Conservation (phyloP, 2,329 filamentous ascomycete species). For the Corinectria fuckeliana region DNA sequence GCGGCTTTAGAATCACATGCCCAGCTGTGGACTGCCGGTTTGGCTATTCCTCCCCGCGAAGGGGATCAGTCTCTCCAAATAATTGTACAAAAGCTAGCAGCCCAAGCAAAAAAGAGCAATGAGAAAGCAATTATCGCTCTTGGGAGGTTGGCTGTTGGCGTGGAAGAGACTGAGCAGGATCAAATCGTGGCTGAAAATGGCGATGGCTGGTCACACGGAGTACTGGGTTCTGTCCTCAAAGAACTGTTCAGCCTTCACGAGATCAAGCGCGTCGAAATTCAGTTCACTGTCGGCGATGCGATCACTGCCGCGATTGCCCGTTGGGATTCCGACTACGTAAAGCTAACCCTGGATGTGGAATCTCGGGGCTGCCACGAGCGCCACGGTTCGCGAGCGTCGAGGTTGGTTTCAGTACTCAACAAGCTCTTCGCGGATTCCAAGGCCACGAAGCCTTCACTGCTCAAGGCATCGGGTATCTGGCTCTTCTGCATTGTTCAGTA, state of each 20-base stretch:
- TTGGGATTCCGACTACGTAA: slow-evolving; percentile 83
- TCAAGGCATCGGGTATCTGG: slow-evolving; percentile 96
- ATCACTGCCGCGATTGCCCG: slow-evolving; percentile 78
- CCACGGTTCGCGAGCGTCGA: slow-evolving; percentile 47
- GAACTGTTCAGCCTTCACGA: slow-evolving; percentile 81
- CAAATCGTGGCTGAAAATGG: slow-evolving; percentile 4
- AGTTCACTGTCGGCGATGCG: slow-evolving; percentile 90
- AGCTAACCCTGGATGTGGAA: slow-evolving; percentile 78
- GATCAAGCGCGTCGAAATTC: slow-evolving; percentile 82
- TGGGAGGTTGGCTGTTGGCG: slow-evolving; percentile 75
- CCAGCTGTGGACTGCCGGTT: slow-evolving; percentile 55
- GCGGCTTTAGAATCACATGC: slow-evolving; percentile 52
- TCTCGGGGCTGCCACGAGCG: slow-evolving; percentile 45
- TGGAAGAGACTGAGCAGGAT: slow-evolving; percentile 47
- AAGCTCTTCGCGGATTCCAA: slow-evolving; percentile 80
- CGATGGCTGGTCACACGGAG: slow-evolving; percentile 44
- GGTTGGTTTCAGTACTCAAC: slow-evolving; percentile 66
- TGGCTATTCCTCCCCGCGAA: slow-evolving; percentile 44
- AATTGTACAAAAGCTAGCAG: slow-evolving; percentile 68
- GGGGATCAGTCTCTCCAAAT: slow-evolving; percentile 44
- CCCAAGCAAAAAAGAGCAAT: slow-evolving; percentile 78
- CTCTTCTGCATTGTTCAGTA: slow-evolving; percentile 90
- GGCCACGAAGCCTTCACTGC: slow-evolving; percentile 84
- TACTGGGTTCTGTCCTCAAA: slow-evolving; percentile 64
- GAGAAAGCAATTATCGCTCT: slow-evolving; percentile 83